Conservation (phyloP, 2,329 filamentous ascomycete genomes). For the Ramularia endophylla region DNA sequence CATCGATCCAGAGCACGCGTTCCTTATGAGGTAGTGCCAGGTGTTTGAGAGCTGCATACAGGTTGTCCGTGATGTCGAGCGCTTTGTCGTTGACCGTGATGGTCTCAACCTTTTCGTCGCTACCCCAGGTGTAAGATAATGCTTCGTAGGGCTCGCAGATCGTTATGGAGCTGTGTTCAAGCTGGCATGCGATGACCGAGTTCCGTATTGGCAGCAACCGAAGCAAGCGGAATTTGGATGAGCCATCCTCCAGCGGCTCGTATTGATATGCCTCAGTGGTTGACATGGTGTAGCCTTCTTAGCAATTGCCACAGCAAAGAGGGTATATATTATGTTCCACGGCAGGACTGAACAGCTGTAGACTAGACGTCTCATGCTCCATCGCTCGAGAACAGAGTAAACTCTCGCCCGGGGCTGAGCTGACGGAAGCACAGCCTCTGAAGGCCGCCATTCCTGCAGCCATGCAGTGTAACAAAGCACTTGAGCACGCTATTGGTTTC, state of each 20-base stretch:
- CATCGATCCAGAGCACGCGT: slow-evolving; percentile 5
- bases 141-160: slow-evolving; percentile 3
- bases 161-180: background rate
- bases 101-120: background rate
- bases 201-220: background rate
- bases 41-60: slow-evolving; percentile 1
- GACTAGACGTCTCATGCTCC: too few species aligned
- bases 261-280: too few species aligned
- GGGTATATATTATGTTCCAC: too few species aligned
- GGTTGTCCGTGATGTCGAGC: slow-evolving; percentile 3
- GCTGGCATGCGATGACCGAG: background rate
- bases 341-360: too few species aligned
- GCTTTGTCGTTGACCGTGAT: background rate
- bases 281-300: too few species aligned
- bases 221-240: background rate
- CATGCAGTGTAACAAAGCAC: too few species aligned
- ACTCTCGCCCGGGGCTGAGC: too few species aligned
- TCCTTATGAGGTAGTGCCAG: background rate
- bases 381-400: too few species aligned
- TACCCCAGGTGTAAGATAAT: slow-evolving; percentile 8
- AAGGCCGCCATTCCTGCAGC: too few species aligned
- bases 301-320: too few species aligned
- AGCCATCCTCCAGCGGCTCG: background rate
- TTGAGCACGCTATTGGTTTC: too few species aligned
- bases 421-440: too few species aligned